Base-by-base conservation (phyloP, 2,329 filamentous ascomycete species). In the Emergomyces orientalis region DNA sequence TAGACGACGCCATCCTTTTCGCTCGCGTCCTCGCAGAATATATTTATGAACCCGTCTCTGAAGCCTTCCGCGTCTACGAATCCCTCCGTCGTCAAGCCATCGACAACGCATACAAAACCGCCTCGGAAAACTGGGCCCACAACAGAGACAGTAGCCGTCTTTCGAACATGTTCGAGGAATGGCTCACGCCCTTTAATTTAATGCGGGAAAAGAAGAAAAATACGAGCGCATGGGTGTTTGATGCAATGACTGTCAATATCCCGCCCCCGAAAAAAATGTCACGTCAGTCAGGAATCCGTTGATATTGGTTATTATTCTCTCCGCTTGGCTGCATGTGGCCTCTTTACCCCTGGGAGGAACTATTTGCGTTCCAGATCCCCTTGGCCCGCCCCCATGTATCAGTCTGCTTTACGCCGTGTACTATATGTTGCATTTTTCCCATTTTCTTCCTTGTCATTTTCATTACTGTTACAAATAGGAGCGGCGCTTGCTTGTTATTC, bases 1-100 rank as follows among this genome's bases (percentile, higher is more conserved):
- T 80, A 5, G 78, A 80, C 63, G 78, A 80, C 62, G 74, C 75
- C 1, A 75, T 80, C 30, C 66, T 79, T 0, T 74, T 80, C 62
- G 74, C 77, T 14, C 73, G 76, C 1, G 71, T 76, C 19, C 64
- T 80, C 1, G 65, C 72, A 1, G 66, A 71, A 7, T 73, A 76
- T 63, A 68, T 73, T 17, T 65, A 68, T 22, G 70, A 74, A 25
- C 72, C 74, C 2, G 64, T 75, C 11, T 54, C 63, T 2, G 69
- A 73, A 17, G 69, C 70, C 0, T 78, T 78, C 63, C 65, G 70
- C n/a, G 69, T 70, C 1, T 78, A 78, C 63, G 76, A 78, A 58
- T 62, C 65, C 14, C 63, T 78, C 3, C 73, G 77, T 13, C 70
- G 77, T 11, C 67, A 72, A 11, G 72, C 71, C 9, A 73, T 79